Conservation (phyloP, 495 filamentous ascomycete genomes). For the Xylaria venustula region DNA sequence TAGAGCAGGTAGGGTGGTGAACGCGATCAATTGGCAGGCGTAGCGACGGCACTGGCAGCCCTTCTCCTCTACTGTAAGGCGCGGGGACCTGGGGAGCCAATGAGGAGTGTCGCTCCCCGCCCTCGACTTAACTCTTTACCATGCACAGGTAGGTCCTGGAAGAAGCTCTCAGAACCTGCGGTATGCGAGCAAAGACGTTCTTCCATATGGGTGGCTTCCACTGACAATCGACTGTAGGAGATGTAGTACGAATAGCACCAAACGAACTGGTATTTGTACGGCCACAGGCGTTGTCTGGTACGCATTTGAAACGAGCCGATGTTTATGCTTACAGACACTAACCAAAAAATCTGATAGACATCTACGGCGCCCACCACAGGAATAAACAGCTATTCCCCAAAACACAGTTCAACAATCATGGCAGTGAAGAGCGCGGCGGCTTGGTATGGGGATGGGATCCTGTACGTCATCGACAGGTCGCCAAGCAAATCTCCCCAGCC, state of each 20-base stretch:
- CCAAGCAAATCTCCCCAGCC: constrained; percentile 26
- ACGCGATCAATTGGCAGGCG: not conserved
- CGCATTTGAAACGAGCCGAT: no score
- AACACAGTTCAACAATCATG: constrained; percentile 22
- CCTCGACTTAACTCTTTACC: not conserved
- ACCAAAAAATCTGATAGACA: constrained; percentile 24
- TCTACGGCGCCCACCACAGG: constrained; percentile 22
- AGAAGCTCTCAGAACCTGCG: no score
- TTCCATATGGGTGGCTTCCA: no score
- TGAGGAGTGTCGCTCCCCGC: not conserved
- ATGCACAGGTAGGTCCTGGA: no score
- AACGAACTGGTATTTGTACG: no score
- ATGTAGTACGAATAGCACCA: no score
- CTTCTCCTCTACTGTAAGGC: not conserved
- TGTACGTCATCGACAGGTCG: constrained; percentile 26
- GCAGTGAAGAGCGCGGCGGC: constrained; percentile 5
- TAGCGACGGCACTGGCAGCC: constrained; percentile 5
- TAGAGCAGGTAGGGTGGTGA: not conserved
- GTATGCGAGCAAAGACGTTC: no score
- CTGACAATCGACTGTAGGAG: no score
- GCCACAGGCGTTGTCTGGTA: no score
- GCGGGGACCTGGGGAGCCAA: constrained; percentile 2
- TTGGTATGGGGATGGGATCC: constrained; percentile 11
- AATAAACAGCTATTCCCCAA: constrained; percentile 22
- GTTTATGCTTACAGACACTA: no score